Conservation (phyloP, 2,329 filamentous ascomycete genomes). For the Alternaria arborescens region DNA sequence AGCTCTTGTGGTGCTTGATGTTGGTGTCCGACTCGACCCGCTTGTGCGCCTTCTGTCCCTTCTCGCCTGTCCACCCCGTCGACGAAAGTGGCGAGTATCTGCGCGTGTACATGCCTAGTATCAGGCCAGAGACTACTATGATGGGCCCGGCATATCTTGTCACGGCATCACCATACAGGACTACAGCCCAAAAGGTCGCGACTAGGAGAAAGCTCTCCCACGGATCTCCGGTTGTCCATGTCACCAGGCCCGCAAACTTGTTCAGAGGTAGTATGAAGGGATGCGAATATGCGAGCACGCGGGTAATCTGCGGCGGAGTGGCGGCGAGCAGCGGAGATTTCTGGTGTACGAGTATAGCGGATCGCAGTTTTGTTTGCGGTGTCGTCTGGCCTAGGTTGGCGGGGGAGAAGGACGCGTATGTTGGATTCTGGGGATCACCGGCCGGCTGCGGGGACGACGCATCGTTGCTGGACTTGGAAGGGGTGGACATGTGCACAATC, state of each 20-base stretch:
- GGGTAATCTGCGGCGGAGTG: constrained; percentile 92
- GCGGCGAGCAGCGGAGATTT: constrained; percentile 93
- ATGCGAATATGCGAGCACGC: constrained; percentile 93
- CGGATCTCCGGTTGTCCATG: constrained; percentile 91
- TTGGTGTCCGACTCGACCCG: constrained; percentile 65
- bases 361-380: constrained; percentile 77
- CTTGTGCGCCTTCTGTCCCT: constrained; percentile 62
- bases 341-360: constrained; percentile 93
- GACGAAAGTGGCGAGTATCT: constrained; percentile 91
- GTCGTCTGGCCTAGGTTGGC: constrained; percentile 75
- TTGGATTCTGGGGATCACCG: constrained; percentile 62
- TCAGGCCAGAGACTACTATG: constrained; percentile 79
- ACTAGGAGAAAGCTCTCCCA: constrained; percentile 97
- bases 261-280: constrained; percentile 92
- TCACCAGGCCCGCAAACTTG: constrained; percentile 81
- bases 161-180: constrained; percentile 86
- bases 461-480: constrained; percentile 49
- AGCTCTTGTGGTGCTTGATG: constrained; percentile 85
- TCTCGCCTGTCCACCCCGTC: constrained; percentile 77
- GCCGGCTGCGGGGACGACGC: constrained; percentile 47
- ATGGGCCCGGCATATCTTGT: constrained; percentile 84
- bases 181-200: constrained; percentile 82
- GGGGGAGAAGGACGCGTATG: constrained; percentile 89
- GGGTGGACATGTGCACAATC: constrained; percentile 54
- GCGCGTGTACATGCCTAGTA: constrained; percentile 90